Conservation (phyloP, 2,329 filamentous ascomycete genomes). For the Phialemonium atrogriseum region DNA sequence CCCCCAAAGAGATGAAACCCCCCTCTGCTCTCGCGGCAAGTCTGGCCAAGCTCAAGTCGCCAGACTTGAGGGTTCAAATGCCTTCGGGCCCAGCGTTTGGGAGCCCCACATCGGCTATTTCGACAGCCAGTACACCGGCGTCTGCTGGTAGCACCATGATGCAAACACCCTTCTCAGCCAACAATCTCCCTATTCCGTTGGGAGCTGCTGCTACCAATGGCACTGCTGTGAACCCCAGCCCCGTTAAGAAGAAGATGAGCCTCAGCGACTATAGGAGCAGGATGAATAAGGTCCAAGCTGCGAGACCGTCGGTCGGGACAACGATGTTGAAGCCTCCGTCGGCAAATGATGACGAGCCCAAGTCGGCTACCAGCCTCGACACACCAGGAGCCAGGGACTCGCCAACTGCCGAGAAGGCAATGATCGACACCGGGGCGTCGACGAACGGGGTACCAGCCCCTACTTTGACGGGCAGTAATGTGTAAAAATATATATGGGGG, state of each 20-base stretch:
- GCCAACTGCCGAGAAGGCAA: slow-evolving; percentile 8
- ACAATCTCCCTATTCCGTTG: slow-evolving; percentile 34
- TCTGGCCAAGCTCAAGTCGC: slow-evolving; percentile 27
- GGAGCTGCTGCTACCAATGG: slow-evolving; percentile 32
- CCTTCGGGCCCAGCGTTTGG: slow-evolving; percentile 46
- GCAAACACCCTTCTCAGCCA: slow-evolving; percentile 42
- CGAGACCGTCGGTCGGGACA: slow-evolving; percentile 26
- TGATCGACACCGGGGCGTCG: not conserved
- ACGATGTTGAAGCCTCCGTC: slow-evolving; percentile 27
- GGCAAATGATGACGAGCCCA: slow-evolving; percentile 30
- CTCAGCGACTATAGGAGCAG: slow-evolving; percentile 58
- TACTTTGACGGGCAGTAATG: no score
- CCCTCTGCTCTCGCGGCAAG: slow-evolving; percentile 1
- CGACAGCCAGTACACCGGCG: slow-evolving; percentile 35
- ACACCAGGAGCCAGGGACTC: slow-evolving; percentile 5
- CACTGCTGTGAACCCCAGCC: slow-evolving; percentile 41
- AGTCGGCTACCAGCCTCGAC: slow-evolving; percentile 20
- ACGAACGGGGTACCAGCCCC: no score
- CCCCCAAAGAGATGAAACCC: slow-evolving; percentile 12
- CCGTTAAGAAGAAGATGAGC: slow-evolving; percentile 59
- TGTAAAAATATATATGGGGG: no score
- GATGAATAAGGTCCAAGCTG: slow-evolving; percentile 44
- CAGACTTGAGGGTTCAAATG: slow-evolving; percentile 45
- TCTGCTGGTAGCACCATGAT: slow-evolving; percentile 33
- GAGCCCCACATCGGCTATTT: slow-evolving; percentile 23